Conservation (phyloP, 148 eudicot species). For the Rhododendron williamsianum region DNA sequence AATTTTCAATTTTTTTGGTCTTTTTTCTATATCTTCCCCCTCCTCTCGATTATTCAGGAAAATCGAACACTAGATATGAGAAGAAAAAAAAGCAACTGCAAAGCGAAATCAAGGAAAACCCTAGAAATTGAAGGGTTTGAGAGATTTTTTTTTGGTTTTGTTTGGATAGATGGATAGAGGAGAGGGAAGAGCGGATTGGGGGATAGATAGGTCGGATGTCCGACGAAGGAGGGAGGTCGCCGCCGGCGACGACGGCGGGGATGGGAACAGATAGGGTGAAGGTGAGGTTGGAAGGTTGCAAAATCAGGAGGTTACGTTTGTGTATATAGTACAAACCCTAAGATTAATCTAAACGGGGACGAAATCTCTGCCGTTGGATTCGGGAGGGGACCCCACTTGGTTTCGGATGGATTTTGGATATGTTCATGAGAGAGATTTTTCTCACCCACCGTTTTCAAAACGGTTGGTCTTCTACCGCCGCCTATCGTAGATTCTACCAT, state of each 20-base stretch:
- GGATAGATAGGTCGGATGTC: slow-evolving; percentile 29
- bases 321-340: neutral
- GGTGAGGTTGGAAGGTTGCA: slow-evolving; percentile 7
- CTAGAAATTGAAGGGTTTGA: neutral
- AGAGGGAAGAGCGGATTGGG: slow-evolving; percentile 57
- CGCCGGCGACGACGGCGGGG: slow-evolving; percentile 35
- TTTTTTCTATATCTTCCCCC: slow-evolving; percentile 50
- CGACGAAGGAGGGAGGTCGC: slow-evolving; percentile 29
- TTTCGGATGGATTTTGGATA: neutral
- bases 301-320: neutral
- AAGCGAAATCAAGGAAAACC: neutral
- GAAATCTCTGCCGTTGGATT: slow-evolving; percentile 10
- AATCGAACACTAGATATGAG: slow-evolving; percentile 13
- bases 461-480: no score
- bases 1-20: slow-evolving; percentile 23
- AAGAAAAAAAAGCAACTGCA: neutral
- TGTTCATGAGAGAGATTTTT: no score
- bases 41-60: slow-evolving; percentile 55
- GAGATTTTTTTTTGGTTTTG: slow-evolving; percentile 24
- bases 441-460: no score
- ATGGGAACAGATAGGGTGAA: slow-evolving; percentile 12
- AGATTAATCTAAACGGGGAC: neutral
- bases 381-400: neutral
- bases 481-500: no score
- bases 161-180: slow-evolving; percentile 36